Evolutionary conservation across 257 asterid species (phyloP).

Genomic region (Solanum medicagineum): DNA sequence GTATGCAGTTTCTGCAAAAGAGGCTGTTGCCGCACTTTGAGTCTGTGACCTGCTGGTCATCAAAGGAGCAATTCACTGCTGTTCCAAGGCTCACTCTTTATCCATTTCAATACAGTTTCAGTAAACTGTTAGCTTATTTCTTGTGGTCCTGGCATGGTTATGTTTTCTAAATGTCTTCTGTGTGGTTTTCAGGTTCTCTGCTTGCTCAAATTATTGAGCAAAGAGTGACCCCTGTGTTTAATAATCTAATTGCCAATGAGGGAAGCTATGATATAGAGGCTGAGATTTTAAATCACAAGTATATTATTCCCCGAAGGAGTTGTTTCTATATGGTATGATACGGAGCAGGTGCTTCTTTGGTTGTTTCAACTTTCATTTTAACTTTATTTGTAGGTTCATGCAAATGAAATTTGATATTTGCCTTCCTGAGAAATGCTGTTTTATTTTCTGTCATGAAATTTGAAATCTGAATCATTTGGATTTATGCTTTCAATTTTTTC

Average conservation of each 20-base stretch:
- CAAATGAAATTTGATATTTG: background rate
- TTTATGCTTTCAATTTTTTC: background rate
- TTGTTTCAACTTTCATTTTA: background rate
- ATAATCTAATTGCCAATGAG: conserved; percentile 43
- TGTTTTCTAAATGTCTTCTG: background rate
- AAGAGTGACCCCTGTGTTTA: conserved; percentile 34
- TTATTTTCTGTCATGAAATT: background rate
- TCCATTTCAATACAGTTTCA: background rate
- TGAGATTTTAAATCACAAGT: conserved; percentile 42
- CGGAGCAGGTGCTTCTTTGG: background rate
- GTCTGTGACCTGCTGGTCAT: background rate
- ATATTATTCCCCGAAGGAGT: conserved; percentile 55
- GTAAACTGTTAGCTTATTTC: background rate
- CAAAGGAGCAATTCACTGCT: background rate
- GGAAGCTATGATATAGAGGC: conserved; percentile 44
- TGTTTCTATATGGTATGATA: conserved; percentile 65
- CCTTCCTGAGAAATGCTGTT: background rate
- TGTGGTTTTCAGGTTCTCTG: conserved; percentile 22
- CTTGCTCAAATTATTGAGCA: conserved; percentile 7
- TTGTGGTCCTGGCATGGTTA: background rate
- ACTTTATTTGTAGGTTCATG: background rate
- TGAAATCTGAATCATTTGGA: background rate
- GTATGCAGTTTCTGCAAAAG: background rate
- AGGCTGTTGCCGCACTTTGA: background rate
- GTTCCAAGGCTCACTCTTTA: background rate